A percentile compares a stretch with the other conserved stretches of the same genome.
Evolutionary conservation across 352 stramenopile species (phyloP).

Genomic region (Pythium aphanidermatum): DNA sequence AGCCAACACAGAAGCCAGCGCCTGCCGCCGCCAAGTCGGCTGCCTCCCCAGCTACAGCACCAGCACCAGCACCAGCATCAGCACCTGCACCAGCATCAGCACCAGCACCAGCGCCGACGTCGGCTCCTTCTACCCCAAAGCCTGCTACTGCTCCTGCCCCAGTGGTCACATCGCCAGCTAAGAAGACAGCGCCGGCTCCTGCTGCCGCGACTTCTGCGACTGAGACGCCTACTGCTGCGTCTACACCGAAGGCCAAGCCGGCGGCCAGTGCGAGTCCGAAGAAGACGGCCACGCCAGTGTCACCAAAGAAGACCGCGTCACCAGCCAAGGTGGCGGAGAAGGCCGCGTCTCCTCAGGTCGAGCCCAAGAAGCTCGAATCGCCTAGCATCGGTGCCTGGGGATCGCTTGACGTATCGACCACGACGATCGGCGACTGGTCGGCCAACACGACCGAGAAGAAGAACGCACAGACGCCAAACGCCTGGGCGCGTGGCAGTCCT

Average conservation of each 20-base stretch:
- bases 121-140: no score
- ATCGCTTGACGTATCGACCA: conserved; percentile 54
- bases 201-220: not conserved
- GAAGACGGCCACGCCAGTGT: conserved; percentile 7
- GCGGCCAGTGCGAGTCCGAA: conserved; percentile 8
- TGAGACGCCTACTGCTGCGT: not conserved
- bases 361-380: conserved; percentile 32
- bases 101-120: not conserved
- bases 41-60: not conserved
- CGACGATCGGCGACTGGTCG: conserved; percentile 62
- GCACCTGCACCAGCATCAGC: not conserved
- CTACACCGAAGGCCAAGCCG: not conserved
- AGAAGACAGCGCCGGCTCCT: not conserved
- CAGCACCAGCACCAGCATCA: not conserved
- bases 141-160: no score
- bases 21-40: no score
- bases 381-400: conserved; percentile 57
- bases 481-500: conserved; percentile 56
- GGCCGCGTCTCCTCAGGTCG: conserved; percentile 2
- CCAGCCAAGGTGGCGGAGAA: conserved; percentile 4
- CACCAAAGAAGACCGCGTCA: conserved; percentile 17
- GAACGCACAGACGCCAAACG: conserved; percentile 49
- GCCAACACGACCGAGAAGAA: conserved; percentile 39
- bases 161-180: not conserved
- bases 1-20: conserved; percentile 6